Percentiles rank a stretch among this genome's conserved stretches.
Conservation (phyloP, 768 basidiomycete species). For the Termitomyces sp. region DNA sequence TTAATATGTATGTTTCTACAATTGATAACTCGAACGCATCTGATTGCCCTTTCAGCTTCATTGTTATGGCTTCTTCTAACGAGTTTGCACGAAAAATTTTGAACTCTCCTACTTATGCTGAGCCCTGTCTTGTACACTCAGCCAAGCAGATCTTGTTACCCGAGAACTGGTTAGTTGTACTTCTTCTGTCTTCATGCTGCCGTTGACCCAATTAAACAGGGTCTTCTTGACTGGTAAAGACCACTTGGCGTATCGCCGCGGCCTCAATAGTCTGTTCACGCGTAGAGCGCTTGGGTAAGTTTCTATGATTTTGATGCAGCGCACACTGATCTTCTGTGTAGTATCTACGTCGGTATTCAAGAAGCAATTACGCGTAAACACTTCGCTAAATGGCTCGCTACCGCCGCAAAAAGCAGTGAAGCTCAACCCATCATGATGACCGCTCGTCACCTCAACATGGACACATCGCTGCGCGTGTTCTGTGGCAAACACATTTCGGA, state of each 20-base stretch:
- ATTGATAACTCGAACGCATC: background rate
- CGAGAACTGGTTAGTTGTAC: conserved; percentile 74
- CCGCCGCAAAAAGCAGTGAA: conserved; percentile 44
- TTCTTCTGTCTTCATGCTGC: background rate
- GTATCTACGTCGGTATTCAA: conserved; percentile 82
- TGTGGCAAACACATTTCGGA: conserved; percentile 89
- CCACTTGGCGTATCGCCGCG: conserved; percentile 91
- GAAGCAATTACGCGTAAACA: conserved; percentile 79
- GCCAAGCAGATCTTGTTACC: conserved; percentile 83
- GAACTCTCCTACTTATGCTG: conserved; percentile 89
- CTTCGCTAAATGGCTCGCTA: conserved; percentile 68
- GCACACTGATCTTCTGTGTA: conserved; percentile 22
- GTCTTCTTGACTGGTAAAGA: conserved; percentile 96
- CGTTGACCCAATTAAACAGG: conserved; percentile 39
- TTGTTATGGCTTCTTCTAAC: conserved; percentile 96
- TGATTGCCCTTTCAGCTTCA: conserved; percentile 63
- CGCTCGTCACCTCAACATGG: conserved; percentile 96
- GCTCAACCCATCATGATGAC: conserved; percentile 77
- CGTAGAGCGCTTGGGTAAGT: conserved; percentile 85
- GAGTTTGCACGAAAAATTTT: conserved; percentile 93
- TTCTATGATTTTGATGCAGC: background rate
- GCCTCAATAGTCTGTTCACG: conserved; percentile 89
- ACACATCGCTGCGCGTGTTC: conserved; percentile 93
- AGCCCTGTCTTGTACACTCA: conserved; percentile 91
- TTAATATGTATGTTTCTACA: conserved; percentile 78